Percentiles rank a stretch among this genome's conserved stretches.
These are phyloP conservation scores for Candida sakaeoensis DNA, from an alignment of 805 yeast species.

Conservation along the genomic window DNA sequence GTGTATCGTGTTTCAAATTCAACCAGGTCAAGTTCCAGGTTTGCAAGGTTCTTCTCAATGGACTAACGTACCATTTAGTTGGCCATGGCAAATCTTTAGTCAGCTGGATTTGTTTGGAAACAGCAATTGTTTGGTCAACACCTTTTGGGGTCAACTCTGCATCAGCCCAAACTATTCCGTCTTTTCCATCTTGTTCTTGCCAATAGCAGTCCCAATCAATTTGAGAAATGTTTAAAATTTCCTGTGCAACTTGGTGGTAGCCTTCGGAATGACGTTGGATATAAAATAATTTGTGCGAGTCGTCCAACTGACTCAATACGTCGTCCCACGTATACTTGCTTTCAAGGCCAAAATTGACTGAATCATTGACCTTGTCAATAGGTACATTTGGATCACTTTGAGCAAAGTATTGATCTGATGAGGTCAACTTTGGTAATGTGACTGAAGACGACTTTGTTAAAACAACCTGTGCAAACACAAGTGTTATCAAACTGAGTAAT, in stretches of 20 bases:
- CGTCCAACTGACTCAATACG: constrained; percentile 13
- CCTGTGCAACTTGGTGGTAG: constrained; percentile 20
- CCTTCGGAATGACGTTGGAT: constrained; percentile 35
- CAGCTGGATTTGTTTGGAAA: constrained; percentile 13
- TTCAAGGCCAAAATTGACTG: constrained; percentile 22
- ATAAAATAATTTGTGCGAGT: constrained; percentile 21
- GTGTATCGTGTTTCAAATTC: constrained; percentile 16
- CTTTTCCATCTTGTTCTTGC: constrained; percentile 21
- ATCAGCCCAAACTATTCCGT: constrained; percentile 27
- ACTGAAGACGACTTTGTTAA: constrained; percentile 1
- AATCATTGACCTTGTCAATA: background rate
- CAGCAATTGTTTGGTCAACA: constrained; percentile 13
- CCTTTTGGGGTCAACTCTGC: constrained; percentile 27
- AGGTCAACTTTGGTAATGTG: constrained; percentile 7
- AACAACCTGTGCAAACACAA: constrained; percentile 1
- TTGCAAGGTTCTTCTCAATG: constrained; percentile 27
- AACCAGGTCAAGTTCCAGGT: constrained; percentile 28
- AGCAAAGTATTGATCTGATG: constrained; percentile 7
- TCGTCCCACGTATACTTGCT: constrained; percentile 19
- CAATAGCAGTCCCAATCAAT: constrained; percentile 26
- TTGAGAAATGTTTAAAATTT: background rate
- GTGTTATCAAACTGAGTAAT: background rate
- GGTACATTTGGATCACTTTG: constrained; percentile 10
- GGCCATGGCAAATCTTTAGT: constrained; percentile 22
- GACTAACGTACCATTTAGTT: constrained; percentile 25